These are phyloP conservation scores for Albifimbria verrucaria DNA, from an alignment of 2,329 filamentous ascomycete species.

Conservation along the genomic window DNA sequence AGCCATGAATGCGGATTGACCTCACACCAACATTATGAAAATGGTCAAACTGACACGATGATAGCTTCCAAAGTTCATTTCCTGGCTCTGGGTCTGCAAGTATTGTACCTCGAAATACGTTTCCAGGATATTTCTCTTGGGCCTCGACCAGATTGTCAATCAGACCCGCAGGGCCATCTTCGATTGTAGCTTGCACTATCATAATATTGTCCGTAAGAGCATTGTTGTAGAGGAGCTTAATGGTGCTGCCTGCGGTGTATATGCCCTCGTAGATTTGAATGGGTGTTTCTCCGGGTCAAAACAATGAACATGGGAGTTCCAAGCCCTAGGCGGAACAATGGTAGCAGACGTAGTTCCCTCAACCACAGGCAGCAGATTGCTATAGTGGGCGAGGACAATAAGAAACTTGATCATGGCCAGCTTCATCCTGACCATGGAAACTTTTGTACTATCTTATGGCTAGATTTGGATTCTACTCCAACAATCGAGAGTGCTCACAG, in stretches of 20 bases:
- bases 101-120: background rate
- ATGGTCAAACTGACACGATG: background rate
- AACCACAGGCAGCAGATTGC: too few species aligned
- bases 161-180: background rate
- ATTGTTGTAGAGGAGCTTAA: background rate
- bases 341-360: background rate
- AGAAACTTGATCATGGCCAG: too few species aligned
- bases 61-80: background rate
- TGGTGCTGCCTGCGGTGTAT: background rate
- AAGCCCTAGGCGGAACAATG: background rate
- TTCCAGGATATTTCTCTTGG: background rate
- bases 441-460: too few species aligned
- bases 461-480: too few species aligned
- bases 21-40: background rate
- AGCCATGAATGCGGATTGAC: background rate
- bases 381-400: too few species aligned
- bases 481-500: too few species aligned
- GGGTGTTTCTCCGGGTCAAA: background rate
- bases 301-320: background rate
- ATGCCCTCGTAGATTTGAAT: background rate
- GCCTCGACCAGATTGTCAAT: background rate
- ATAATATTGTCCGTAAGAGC: background rate
- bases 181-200: background rate
- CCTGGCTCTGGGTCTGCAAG: background rate
- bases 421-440: too few species aligned